Conservation (phyloP, 805 yeast species). For the Saturnispora bothae region DNA sequence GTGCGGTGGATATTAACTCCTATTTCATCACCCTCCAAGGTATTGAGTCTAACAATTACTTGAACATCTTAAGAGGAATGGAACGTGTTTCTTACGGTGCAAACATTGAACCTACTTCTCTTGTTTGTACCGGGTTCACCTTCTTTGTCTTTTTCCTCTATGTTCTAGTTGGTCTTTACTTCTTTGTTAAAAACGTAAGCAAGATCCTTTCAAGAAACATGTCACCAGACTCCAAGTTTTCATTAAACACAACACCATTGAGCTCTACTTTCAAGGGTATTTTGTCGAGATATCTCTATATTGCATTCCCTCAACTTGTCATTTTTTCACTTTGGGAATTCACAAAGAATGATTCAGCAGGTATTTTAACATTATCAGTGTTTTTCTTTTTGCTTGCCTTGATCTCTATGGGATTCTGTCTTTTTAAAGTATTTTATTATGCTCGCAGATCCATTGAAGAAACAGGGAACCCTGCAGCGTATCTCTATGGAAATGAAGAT, state of each 20-base stretch:
- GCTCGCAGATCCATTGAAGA: conserved; percentile 51
- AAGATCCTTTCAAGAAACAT: conserved; percentile 1
- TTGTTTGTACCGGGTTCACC: conserved; percentile 80
- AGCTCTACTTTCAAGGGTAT: conserved; percentile 60
- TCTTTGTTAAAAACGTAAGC: conserved; percentile 32
- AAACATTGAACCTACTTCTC: conserved; percentile 69
- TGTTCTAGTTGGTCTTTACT: conserved; percentile 51
- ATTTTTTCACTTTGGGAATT: conserved; percentile 85
- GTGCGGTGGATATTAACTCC: background rate
- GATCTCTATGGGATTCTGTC: conserved; percentile 53
- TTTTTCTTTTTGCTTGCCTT: conserved; percentile 54
- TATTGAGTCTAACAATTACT: conserved; percentile 43
- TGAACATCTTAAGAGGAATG: conserved; percentile 75
- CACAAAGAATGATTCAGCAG: conserved; percentile 71
- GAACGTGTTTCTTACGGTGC: conserved; percentile 71
- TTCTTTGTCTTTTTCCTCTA: conserved; percentile 73
- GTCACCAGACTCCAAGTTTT: background rate
- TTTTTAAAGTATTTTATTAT: conserved; percentile 49
- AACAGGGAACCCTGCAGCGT: conserved; percentile 77
- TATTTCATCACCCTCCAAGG: conserved; percentile 18
- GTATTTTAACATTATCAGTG: conserved; percentile 73
- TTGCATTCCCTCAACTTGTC: conserved; percentile 76
- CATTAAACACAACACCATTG: background rate
- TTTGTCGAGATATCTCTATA: conserved; percentile 63
- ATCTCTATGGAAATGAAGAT: conserved; percentile 67